These are phyloP conservation scores for Suillus placidus DNA, from an alignment of 768 basidiomycete genomes.

Conservation along the genomic window DNA sequence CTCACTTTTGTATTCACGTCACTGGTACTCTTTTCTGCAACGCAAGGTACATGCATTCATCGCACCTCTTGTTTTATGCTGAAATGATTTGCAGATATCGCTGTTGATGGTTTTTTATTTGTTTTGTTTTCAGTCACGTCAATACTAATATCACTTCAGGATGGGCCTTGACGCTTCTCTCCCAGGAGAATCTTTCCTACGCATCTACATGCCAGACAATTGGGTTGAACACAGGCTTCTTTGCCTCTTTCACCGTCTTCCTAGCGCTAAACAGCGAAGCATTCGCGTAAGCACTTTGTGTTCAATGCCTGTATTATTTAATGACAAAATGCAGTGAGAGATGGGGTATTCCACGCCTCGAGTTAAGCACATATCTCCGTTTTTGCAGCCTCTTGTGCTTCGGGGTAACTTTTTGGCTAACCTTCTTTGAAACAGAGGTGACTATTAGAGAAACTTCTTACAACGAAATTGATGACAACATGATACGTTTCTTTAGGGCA, in stretches of 20 bases:
- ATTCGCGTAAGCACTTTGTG: constrained; percentile 63
- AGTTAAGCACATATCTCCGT: constrained; percentile 77
- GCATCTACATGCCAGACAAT: constrained; percentile 99
- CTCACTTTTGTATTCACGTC: constrained; percentile 85
- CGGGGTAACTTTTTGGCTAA: constrained; percentile 84
- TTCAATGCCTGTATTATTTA: constrained; percentile 15
- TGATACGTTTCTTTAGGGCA: constrained; percentile 53
- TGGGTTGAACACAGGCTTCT: constrained; percentile 93
- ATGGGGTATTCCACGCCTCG: constrained; percentile 76
- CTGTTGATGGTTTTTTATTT: constrained; percentile 81
- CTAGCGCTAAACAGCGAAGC: constrained; percentile 94
- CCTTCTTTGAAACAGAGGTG: constrained; percentile 89
- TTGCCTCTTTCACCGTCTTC: constrained; percentile 96
- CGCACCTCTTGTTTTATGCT: constrained; percentile 16
- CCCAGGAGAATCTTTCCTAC: constrained; percentile 91
- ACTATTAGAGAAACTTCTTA: constrained; percentile 18
- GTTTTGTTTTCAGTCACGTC: constrained; percentile 33
- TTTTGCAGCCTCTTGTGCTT: constrained; percentile 87
- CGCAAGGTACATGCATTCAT: constrained; percentile 68
- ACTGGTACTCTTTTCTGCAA: constrained; percentile 93
- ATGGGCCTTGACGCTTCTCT: constrained; percentile 84
- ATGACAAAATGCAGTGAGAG: constrained; percentile 47
- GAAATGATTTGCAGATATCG: constrained; percentile 69
- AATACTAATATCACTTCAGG: constrained; percentile 47
- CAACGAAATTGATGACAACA: constrained; percentile 1